Conservation (phyloP, 1,284 basidiomycete genomes). For the Puccinia novopanici region DNA sequence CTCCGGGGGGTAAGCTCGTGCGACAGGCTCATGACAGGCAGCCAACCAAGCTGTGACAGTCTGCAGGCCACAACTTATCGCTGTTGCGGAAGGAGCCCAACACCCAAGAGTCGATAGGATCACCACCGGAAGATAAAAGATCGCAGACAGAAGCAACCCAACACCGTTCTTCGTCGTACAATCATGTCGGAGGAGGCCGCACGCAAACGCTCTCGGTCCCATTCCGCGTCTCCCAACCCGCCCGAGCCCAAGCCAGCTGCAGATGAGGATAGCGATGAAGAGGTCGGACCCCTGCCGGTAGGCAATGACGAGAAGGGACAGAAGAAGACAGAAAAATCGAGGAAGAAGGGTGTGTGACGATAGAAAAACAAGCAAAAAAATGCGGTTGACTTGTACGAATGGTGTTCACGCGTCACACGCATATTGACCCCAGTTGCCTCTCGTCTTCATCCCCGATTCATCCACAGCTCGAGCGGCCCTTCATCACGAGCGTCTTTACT, state of each 20-base stretch:
- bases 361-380: background rate
- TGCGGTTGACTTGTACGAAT: no score
- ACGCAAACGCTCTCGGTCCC: conserved; percentile 4
- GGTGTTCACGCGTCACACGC: background rate
- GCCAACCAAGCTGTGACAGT: background rate
- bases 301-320: conserved; percentile 14
- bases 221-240: background rate
- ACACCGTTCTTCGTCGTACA: background rate
- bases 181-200: background rate
- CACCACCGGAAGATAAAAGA: background rate
- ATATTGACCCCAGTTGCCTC: conserved; percentile 19
- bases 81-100: background rate
- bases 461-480: conserved; percentile 28
- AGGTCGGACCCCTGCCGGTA: conserved; percentile 32
- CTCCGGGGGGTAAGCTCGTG: background rate
- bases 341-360: conserved; percentile 21
- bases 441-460: background rate
- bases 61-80: background rate
- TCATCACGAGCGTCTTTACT: conserved; percentile 65
- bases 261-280: conserved; percentile 39
- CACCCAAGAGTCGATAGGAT: background rate
- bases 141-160: background rate
- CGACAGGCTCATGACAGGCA: no score
- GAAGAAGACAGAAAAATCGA: conserved; percentile 9
- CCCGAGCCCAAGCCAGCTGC: background rate